Base-by-base conservation (phyloP, 2,329 filamentous ascomycete species). In the Fusarium marasasianum region DNA sequence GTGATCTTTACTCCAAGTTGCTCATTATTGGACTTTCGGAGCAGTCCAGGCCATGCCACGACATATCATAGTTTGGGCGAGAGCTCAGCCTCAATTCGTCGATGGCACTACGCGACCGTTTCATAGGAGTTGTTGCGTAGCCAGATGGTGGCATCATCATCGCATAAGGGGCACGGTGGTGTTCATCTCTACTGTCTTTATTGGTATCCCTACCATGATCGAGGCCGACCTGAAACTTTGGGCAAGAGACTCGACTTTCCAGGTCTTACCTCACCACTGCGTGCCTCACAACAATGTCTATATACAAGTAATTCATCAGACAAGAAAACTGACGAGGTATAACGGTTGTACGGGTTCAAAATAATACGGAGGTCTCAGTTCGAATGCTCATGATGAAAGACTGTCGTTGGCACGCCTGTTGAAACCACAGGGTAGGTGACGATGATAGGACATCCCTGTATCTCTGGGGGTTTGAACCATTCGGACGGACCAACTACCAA, bases 31-130 rank as follows among this genome's bases (percentile, higher is more conserved):
- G 22, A 58, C 37, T 59, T 41, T 66, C 31, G 29, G 56, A 58
- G 29, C 47, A 60, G 68, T 60, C 65, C 66, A 69, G 68, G 48
- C 68, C 66, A 57, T 71, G 59, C 63, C 63, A 71, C 57, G 40
- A 45, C 54, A 67, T 56, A 41, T 45, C 47, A 60, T 67, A 22
- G 50, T 24, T 67, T 59, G 57, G 31, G 35, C 45, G 35, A 53
- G 48, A 59, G n/a, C 38, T 64, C 43, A 55, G 59, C 54, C 53
- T 64, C 47, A 31, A 48, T 43, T 53, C 58, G 68, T 68, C 38
- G 58, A 43, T 63, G 31, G 38, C 47, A 54, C 50, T 31, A n/a
- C 35, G 45, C 26, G 22, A n/a, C 35, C 40, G 31, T 48, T 66
- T 50, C 26, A 24, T 44, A 41, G 7, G 41, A 44, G 50, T 31